Conservation (phyloP, 371 early-diverging fungal genomes). For the Mucor circinelloides region DNA sequence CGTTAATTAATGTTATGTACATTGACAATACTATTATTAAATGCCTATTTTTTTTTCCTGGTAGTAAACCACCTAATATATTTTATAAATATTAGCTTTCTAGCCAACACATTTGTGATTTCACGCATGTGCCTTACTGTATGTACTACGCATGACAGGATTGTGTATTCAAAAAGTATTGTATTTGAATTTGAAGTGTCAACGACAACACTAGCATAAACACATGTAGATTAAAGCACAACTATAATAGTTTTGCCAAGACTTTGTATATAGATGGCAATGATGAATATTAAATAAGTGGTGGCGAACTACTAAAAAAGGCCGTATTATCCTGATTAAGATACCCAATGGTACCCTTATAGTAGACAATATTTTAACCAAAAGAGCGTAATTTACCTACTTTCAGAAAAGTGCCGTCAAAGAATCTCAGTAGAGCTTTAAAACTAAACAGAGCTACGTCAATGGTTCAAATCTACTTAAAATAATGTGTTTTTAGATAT, state of each 20-base stretch:
- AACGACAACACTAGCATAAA: background rate
- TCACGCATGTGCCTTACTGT: too few species aligned
- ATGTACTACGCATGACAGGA: too few species aligned
- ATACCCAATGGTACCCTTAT: background rate
- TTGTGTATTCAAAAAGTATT: background rate
- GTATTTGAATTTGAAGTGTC: background rate
- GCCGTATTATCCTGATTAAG: background rate
- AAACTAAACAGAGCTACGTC: too few species aligned
- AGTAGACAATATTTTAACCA: too few species aligned
- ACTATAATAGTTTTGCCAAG: background rate
- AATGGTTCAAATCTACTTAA: too few species aligned
- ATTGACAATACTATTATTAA: background rate
- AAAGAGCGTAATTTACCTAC: too few species aligned
- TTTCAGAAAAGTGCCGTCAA: too few species aligned
- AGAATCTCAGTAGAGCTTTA: too few species aligned
- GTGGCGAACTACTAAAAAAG: background rate
- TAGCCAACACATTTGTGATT: too few species aligned
- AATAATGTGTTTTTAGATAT: too few species aligned
- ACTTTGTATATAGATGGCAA: background rate
- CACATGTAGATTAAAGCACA: background rate
- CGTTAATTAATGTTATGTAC: background rate
- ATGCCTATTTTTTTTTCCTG: background rate
- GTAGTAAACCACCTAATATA: too few species aligned
- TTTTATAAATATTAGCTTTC: too few species aligned
- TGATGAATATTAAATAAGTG: background rate